Percentiles rank a stretch among this genome's conserved stretches.
phyloP scores from a whole-genome alignment of 1,284 basidiomycete species.

The Athelia psychrophila region DNA sequence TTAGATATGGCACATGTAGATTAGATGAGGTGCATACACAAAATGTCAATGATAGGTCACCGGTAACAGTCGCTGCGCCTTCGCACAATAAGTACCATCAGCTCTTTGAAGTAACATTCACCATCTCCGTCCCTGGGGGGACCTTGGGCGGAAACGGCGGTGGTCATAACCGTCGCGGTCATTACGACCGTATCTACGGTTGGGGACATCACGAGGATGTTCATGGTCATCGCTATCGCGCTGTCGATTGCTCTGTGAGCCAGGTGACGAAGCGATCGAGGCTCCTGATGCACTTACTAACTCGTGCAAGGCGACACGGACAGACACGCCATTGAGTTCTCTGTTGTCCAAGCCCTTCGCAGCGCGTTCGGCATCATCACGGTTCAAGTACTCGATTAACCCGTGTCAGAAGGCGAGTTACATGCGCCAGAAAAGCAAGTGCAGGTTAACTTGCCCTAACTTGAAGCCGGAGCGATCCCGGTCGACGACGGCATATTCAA shows the following conservation, averaged over 20 bases:
- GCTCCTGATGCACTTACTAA: conserved; percentile 40
- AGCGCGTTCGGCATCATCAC: conserved; percentile 91
- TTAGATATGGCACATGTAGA: no score
- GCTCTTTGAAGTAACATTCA: no score
- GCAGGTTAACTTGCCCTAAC: conserved; percentile 64
- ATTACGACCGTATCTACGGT: conserved; percentile 56
- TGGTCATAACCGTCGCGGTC: conserved; percentile 59
- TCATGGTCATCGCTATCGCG: conserved; percentile 54
- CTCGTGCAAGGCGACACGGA: conserved; percentile 72
- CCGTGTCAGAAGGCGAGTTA: conserved; percentile 35
- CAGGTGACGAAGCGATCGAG: conserved; percentile 4
- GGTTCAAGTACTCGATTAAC: conserved; percentile 84
- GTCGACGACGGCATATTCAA: conserved; percentile 92
- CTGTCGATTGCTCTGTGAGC: conserved; percentile 29
- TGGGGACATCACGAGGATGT: conserved; percentile 27
- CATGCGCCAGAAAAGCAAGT: background rate
- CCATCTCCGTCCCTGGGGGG: no score
- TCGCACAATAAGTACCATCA: no score
- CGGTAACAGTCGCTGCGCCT: no score
- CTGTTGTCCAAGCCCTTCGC: conserved; percentile 80
- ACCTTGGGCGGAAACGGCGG: no score
- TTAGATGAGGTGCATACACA: no score
- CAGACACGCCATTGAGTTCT: conserved; percentile 78
- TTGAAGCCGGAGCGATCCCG: conserved; percentile 76
- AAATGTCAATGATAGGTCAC: no score